phyloP scores from a whole-genome alignment of 352 stramenopile genomes.

The Pythium aristosporum region DNA sequence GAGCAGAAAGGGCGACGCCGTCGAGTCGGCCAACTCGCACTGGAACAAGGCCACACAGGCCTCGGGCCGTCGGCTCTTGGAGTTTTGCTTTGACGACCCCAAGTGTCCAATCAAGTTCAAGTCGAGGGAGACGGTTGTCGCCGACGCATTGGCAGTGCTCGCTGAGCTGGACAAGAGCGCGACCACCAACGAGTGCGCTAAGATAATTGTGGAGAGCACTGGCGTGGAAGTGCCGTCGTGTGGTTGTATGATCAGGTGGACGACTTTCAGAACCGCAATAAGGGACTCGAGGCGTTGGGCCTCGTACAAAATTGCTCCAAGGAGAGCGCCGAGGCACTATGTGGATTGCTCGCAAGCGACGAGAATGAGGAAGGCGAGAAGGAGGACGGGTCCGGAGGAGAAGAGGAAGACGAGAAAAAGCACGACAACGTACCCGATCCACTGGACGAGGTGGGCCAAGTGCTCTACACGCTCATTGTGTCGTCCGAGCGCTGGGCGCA shows the following conservation, averaged over 20 bases:
- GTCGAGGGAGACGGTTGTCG: slow-evolving; percentile 15
- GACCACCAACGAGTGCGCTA: not conserved
- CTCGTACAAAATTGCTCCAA: too few species aligned
- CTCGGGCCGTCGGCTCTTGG: slow-evolving; percentile 9
- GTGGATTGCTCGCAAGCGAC: not conserved
- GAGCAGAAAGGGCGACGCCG: slow-evolving; percentile 3
- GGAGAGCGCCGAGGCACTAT: too few species aligned
- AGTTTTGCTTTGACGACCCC: slow-evolving; percentile 21
- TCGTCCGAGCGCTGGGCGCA: slow-evolving; percentile 22
- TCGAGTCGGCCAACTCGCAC: slow-evolving; percentile 17
- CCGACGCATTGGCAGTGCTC: slow-evolving; percentile 10
- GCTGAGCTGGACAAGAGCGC: slow-evolving; percentile 7
- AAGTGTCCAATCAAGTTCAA: slow-evolving; percentile 14
- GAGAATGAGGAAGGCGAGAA: not conserved
- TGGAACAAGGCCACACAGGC: slow-evolving; percentile 20
- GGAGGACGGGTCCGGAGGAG: too few species aligned
- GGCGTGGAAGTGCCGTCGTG: not conserved
- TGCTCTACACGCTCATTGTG: slow-evolving; percentile 8
- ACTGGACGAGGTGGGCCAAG: not conserved
- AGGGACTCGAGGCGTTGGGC: too few species aligned
- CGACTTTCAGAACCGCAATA: too few species aligned
- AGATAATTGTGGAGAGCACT: too few species aligned
- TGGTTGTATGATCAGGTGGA: not conserved
- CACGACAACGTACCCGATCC: not conserved
- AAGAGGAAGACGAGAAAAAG: not conserved